Evolutionary conservation across 1,284 basidiomycete genomes (phyloP).

Genomic region (Phlebopus sp.): DNA sequence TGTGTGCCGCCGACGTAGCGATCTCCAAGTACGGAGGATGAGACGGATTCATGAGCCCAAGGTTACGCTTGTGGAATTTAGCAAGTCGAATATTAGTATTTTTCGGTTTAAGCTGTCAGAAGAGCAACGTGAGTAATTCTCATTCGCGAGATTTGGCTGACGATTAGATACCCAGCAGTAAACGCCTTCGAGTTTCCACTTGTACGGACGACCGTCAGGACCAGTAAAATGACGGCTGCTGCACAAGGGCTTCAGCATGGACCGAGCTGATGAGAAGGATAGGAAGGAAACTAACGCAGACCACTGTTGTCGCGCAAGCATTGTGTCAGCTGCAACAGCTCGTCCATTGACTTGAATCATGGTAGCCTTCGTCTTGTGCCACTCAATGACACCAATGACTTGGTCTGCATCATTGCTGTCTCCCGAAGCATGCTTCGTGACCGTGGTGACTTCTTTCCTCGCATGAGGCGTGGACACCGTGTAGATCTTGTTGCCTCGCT

Average conservation of each 20-base stretch:
- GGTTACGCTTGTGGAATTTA: constrained; percentile 25
- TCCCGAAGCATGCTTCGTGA: constrained; percentile 26
- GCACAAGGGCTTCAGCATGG: neutral
- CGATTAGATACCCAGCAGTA: constrained; percentile 23
- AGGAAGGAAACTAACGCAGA: neutral
- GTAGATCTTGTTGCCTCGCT: constrained; percentile 21
- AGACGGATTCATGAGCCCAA: constrained; percentile 19
- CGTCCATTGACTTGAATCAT: constrained; percentile 25
- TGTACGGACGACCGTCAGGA: constrained; percentile 26
- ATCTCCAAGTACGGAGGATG: constrained; percentile 24
- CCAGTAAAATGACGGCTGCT: constrained; percentile 29
- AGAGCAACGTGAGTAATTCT: neutral
- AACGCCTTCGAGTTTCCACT: constrained; percentile 27
- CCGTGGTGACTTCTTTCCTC: constrained; percentile 23
- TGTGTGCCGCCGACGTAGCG: constrained; percentile 14
- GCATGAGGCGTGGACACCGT: constrained; percentile 21
- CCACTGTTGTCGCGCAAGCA: neutral
- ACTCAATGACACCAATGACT: constrained; percentile 27
- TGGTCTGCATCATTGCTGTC: constrained; percentile 23
- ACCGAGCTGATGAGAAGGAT: neutral
- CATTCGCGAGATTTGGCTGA: neutral
- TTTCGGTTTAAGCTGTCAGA: constrained; percentile 20
- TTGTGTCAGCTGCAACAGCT: constrained; percentile 12
- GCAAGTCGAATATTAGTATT: constrained; percentile 15
- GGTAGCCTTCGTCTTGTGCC: constrained; percentile 24